Evolutionary conservation across 1,139 yeast species (phyloP).

Genomic region (Arxiozyma slooffiae): DNA sequence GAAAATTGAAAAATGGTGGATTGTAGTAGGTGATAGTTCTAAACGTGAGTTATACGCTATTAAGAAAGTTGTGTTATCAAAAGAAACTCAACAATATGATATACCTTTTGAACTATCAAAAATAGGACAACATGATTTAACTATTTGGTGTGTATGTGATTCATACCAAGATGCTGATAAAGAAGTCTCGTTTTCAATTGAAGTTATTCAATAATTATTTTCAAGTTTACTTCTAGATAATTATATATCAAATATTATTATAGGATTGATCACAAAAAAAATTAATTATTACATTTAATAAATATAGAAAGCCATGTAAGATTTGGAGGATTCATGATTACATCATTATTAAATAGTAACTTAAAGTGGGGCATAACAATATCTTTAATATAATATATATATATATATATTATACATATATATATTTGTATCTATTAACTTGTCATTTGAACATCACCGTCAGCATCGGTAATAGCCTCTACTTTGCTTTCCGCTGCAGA

Average conservation of each 20-base stretch:
- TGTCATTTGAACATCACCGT: slow-evolving; percentile 12
- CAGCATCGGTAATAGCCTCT: slow-evolving; percentile 14
- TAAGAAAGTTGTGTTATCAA: slow-evolving; percentile 49
- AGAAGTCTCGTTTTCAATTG: slow-evolving; percentile 49
- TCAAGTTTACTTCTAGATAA: neutral
- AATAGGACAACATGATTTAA: slow-evolving; percentile 50
- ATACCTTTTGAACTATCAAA: slow-evolving; percentile 52
- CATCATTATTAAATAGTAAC: neutral
- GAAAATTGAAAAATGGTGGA: slow-evolving; percentile 79
- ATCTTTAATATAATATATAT: neutral
- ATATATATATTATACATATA: neutral
- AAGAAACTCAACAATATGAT: slow-evolving; percentile 44
- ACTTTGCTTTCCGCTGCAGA: slow-evolving; percentile 12
- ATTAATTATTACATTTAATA: neutral
- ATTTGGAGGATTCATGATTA: neutral
- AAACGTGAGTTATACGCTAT: slow-evolving; percentile 62
- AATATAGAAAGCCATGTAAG: neutral
- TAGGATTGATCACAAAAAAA: neutral
- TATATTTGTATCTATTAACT: neutral
- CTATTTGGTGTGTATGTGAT: slow-evolving; percentile 84
- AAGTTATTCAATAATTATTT: slow-evolving; percentile 14
- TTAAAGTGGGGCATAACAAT: neutral
- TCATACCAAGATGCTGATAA: slow-evolving; percentile 86
- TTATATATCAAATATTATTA: no score
- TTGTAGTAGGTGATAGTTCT: slow-evolving; percentile 62